Base-by-base conservation (phyloP, 2,329 filamentous ascomycete genomes). In the Aspergillus calidoustus region DNA sequence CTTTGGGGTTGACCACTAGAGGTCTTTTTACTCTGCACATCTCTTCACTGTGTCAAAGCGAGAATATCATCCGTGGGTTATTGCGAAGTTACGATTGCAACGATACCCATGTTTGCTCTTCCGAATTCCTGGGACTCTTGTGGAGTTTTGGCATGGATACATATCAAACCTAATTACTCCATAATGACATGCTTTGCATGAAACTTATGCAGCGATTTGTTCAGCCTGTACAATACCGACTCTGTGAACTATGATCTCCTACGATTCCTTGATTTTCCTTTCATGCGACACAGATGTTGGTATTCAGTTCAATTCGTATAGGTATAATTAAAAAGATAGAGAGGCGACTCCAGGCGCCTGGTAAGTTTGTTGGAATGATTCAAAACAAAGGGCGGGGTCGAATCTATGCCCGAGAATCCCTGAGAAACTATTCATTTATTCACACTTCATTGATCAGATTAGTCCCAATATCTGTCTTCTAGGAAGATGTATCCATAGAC, bases 341-440 rank as follows among this genome's bases (percentile, higher is more conserved):
- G 38, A 54, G 47, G 30, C 54, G 15, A 54, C 55, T 60, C 56
- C 46, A 44, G 55, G 50, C 57, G 60, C 25, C 43, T 25, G 7
- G 11, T 28, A 19, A 47, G 5, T 46, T 19, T 51, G 50, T 50
- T 31, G 23, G 46, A 51, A 59, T 43, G 54, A 54, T 47, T 66
- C 55, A 60, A 49, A 57, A 19, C 19, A 47, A 51, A 30, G 13
- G 23, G 19, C 15, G 48, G 57, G 31, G 43, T 15, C 15, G 4
- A 41, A 44, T 13, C 52, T 30, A 60, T 52, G 56, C 31, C 48
- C 55, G 19, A 43, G 19, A 7, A 22, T 51, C 1, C 19, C 11
- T 41, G 34, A 41, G 9, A n/a, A 34, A 28, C 9, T 17, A 34
- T 30, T 51, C 34, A 51, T 15, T 17, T 34, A 30, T 48, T 22